Evolutionary conservation across 495 filamentous ascomycete species (phyloP), one percentile per base, ranked within the genome.

Genomic region (Xylaria bambusicola): DNA sequence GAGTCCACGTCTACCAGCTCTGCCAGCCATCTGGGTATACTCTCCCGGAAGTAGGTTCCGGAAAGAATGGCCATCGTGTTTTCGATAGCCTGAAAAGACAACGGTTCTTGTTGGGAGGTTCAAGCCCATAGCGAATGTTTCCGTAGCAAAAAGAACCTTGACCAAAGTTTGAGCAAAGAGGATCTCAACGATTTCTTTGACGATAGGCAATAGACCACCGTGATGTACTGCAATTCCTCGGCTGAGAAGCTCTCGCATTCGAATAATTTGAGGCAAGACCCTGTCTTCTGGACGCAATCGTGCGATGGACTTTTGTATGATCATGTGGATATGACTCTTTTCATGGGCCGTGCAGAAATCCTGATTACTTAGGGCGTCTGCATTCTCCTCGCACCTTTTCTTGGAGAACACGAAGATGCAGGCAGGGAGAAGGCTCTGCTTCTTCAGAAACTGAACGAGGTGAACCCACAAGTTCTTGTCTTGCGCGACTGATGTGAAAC

Each of bases 351-450:
- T 96, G 71, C 86, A 93, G 68, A 93, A 97, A 73, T 98, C 95
- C 56, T 95, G 88, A 65, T 95, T 97, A 59, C 89, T 92, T 20
- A 98, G 79, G 0, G 94, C 92, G 64, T 98, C 91, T 9, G 95
- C 94, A 69, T 98, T 98, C 67, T 97, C 89, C 70, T 98, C 93
- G 66, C 95, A 98, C 53, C 94, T 81, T 72, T 90, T 96, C 78
- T 98, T 98, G 26, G 93, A 97, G 73, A 98, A 98, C 45, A 98
- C 94, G 72, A 98, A 98, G 59, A 98, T 93, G 73, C 93, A 97
- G 41, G 86, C 91, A 0, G 94, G 94, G 10, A 98, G 80, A 4
- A 98, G 80, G 40, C 84, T 90, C 58, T 91, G 84, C 67, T 96
- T 95, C 65, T 86, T 89, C 51, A 98, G 80, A 75, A 91, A 89